These are phyloP conservation scores for Multifurca ochricompacta DNA, from an alignment of 768 basidiomycete genomes.

Conservation along the genomic window DNA sequence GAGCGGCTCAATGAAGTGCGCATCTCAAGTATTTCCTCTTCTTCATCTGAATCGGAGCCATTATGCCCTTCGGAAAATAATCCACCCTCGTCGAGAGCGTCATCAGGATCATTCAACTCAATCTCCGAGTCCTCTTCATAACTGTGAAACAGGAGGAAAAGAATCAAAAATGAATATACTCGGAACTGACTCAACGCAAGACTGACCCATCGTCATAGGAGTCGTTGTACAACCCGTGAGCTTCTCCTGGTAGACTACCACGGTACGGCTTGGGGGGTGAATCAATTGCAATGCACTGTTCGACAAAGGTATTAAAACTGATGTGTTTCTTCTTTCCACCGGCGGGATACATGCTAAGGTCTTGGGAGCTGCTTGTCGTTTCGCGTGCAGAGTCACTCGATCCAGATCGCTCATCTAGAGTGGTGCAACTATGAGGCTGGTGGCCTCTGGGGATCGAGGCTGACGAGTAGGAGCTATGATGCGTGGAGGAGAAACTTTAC, in stretches of 20 bases:
- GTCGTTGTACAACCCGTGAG: constrained; percentile 23
- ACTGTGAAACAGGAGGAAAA: constrained; percentile 28
- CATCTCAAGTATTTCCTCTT: constrained; percentile 59
- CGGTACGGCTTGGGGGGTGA: constrained; percentile 41
- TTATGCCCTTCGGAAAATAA: constrained; percentile 24
- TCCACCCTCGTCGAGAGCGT: constrained; percentile 26
- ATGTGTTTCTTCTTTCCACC: constrained; percentile 76
- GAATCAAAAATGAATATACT: constrained; percentile 7
- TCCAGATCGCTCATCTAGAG: constrained; percentile 17
- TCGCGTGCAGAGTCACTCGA: constrained; percentile 27
- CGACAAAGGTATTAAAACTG: constrained; percentile 95
- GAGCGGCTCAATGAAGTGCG: constrained; percentile 34
- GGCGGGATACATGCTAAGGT: constrained; percentile 25
- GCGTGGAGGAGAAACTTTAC: constrained; percentile 69
- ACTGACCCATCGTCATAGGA: constrained; percentile 59
- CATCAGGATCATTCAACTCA: constrained; percentile 43
- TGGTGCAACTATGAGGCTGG: constrained; percentile 19
- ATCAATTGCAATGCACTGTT: constrained; percentile 90
- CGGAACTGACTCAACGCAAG: neutral
- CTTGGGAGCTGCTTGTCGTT: constrained; percentile 29
- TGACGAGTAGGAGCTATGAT: constrained; percentile 30
- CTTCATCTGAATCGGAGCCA: constrained; percentile 33
- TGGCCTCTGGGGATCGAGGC: constrained; percentile 15
- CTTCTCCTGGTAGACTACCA: constrained; percentile 14
- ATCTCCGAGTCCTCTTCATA: constrained; percentile 68